Conservation (phyloP, 768 basidiomycete species). For the Trametes meyenii region DNA sequence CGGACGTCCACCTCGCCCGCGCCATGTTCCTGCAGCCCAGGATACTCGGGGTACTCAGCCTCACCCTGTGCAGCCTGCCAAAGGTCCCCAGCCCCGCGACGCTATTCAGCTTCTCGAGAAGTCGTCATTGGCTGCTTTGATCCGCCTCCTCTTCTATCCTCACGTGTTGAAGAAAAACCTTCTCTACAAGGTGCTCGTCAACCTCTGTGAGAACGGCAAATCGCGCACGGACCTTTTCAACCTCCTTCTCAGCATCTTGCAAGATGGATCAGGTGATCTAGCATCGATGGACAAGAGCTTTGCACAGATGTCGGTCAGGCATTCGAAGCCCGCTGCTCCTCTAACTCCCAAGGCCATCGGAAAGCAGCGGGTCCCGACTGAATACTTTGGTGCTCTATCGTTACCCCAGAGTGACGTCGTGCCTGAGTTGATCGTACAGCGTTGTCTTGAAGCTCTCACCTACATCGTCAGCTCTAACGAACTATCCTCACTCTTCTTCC, state of each 20-base stretch:
- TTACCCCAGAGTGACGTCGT: constrained; percentile 75
- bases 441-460: constrained; percentile 88
- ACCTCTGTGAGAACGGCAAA: constrained; percentile 93
- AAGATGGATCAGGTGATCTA: constrained; percentile 93
- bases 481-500: constrained; percentile 86
- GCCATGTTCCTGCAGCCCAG: constrained; percentile 10
- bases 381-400: constrained; percentile 52
- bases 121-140: constrained; percentile 81
- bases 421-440: constrained; percentile 91
- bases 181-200: constrained; percentile 88
- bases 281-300: constrained; percentile 92
- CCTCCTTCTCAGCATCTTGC: constrained; percentile 88
- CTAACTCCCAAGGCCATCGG: constrained; percentile 51
- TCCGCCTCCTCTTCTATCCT: constrained; percentile 95
- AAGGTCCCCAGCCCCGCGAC: constrained; percentile 67
- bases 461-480: constrained; percentile 89
- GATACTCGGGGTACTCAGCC: constrained; percentile 15
- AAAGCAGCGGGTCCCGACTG: constrained; percentile 68
- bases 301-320: constrained; percentile 83
- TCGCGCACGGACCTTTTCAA: constrained; percentile 94
- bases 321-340: constrained; percentile 49
- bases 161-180: constrained; percentile 84
- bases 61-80: constrained; percentile 41
- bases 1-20: constrained; percentile 18
- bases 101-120: constrained; percentile 94